Percentiles rank a stretch among this genome's conserved stretches.
Evolutionary conservation across 228 moss, liverwort and hornwort species (phyloP).

Genomic region (Sphagnum fallax): DNA sequence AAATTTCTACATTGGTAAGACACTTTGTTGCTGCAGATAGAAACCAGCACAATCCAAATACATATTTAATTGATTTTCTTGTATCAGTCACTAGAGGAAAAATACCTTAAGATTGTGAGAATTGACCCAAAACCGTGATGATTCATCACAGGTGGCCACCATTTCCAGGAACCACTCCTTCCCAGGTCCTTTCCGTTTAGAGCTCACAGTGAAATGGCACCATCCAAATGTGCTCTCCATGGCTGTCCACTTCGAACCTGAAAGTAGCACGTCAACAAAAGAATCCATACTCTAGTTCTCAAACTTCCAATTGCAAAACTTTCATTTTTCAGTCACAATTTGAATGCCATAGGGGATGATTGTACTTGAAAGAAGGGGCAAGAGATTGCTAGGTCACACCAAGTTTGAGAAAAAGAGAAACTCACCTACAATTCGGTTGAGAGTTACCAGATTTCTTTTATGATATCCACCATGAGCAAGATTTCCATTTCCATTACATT

Average conservation of each 20-base stretch:
- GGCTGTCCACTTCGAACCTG: conserved; percentile 97
- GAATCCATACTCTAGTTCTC: background rate
- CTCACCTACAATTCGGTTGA: conserved; percentile 71
- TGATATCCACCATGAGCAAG: conserved; percentile 85
- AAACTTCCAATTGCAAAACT: background rate
- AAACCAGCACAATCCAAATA: no score
- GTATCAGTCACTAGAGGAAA: background rate
- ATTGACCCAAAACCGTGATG: conserved; percentile 78
- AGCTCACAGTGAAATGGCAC: conserved; percentile 85
- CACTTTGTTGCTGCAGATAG: no score
- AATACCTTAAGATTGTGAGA: conserved; percentile 74
- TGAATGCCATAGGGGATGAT: background rate
- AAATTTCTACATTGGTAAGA: no score
- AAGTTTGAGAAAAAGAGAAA: background rate
- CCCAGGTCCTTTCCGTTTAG: conserved; percentile 63
- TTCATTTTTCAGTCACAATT: background rate
- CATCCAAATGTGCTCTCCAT: conserved; percentile 91
- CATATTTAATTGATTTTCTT: no score
- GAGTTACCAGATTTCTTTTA: conserved; percentile 65
- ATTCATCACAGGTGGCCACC: conserved; percentile 84
- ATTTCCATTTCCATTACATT: conserved; percentile 66
- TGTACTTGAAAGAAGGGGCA: background rate
- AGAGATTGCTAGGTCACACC: background rate
- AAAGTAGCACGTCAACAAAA: conserved; percentile 4
- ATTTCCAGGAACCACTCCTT: conserved; percentile 92